Evolutionary conservation across 73 alveolate species (phyloP).

Genomic region (Tetrahymena malaccensis): DNA sequence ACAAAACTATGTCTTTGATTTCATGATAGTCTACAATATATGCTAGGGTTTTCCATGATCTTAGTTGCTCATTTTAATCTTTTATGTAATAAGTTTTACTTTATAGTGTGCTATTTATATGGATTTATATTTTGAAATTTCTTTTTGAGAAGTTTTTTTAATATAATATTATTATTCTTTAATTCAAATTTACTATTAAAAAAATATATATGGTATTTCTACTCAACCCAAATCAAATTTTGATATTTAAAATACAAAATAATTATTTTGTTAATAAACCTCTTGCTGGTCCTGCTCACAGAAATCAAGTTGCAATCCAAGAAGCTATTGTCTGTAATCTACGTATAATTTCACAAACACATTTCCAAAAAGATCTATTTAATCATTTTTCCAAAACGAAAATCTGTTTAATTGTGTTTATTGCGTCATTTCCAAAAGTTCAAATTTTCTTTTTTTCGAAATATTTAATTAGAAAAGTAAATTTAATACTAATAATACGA

Average conservation of each 20-base stretch:
- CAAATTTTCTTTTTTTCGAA: neutral
- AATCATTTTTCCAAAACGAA: neutral
- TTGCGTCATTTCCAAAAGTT: neutral
- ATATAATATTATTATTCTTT: no score
- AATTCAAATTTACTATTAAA: neutral
- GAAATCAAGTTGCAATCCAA: no score
- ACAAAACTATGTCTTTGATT: neutral
- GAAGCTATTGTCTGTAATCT: neutral
- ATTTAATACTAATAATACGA: neutral
- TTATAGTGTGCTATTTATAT: neutral
- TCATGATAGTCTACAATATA: neutral
- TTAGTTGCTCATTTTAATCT: neutral
- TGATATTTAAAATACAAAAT: no score
- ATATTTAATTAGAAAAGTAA: neutral
- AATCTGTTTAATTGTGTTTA: neutral
- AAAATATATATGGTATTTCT: no score
- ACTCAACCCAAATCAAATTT: no score
- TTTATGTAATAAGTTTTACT: neutral
- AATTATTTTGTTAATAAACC: neutral
- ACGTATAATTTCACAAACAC: neutral
- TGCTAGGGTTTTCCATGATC: neutral
- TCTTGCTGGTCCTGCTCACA: neutral
- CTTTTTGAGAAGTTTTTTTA: neutral
- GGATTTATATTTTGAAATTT: neutral
- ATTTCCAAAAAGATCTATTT: neutral